These are phyloP conservation scores for Bothriochloa decipiens DNA, from an alignment of 176 grass and related monocot genomes.

Conservation along the genomic window DNA sequence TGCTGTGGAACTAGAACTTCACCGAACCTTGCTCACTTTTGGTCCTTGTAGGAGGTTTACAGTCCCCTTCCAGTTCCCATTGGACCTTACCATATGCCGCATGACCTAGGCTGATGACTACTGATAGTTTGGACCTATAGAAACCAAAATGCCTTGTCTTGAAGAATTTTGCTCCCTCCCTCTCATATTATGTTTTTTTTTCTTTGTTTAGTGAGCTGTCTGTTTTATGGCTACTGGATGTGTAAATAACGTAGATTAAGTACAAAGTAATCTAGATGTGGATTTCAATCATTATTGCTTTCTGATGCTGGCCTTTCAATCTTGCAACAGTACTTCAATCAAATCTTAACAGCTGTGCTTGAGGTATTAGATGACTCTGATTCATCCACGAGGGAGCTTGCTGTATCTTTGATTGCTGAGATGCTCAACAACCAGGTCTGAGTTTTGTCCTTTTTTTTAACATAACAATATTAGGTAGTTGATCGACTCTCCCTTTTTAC, in stretches of 20 bases:
- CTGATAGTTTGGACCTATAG: background rate
- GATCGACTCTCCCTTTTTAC: background rate
- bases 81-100: background rate
- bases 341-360: slow-evolving; percentile 91
- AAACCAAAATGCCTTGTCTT: background rate
- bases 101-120: background rate
- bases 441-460: slow-evolving; percentile 44
- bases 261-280: background rate
- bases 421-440: slow-evolving; percentile 97
- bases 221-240: slow-evolving; percentile 11
- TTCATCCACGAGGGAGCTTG: slow-evolving; percentile 73
- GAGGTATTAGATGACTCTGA: slow-evolving; percentile 89
- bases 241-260: slow-evolving; percentile 11
- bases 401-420: slow-evolving; percentile 79
- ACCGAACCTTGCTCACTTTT: background rate
- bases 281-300: slow-evolving; percentile 2
- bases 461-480: slow-evolving; percentile 38
- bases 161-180: slow-evolving; percentile 9
- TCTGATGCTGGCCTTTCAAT: slow-evolving; percentile 51
- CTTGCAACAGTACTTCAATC: slow-evolving; percentile 96
- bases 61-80: background rate
- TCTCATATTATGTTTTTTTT: background rate
- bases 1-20: background rate
- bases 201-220: background rate
- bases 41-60: background rate